phyloP scores from a whole-genome alignment of 352 stramenopile species.

The Phytophthora pisi region DNA sequence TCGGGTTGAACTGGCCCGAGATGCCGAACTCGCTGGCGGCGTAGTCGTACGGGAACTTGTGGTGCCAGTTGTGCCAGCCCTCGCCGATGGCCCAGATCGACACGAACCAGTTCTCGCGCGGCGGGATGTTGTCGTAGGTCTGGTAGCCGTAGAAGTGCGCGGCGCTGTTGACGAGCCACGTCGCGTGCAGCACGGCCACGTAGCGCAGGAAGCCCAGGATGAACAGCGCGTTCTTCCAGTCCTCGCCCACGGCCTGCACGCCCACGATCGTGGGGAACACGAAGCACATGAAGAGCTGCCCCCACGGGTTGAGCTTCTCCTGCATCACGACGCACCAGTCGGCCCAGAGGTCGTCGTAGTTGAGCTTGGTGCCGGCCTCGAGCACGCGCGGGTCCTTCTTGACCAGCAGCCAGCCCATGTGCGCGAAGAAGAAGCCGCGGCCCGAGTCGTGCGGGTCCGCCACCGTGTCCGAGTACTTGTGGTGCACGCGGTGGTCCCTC shows the following conservation, averaged over 20 bases:
- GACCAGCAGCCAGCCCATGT: constrained; percentile 99
- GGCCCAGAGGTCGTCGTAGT: constrained; percentile 97
- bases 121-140: constrained; percentile 96
- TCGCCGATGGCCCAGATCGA: constrained; percentile 96
- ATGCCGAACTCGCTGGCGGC: constrained; percentile 97
- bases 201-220: constrained; percentile 95
- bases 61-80: constrained; percentile 99
- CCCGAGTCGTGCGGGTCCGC: constrained; percentile 95
- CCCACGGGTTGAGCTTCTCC: constrained; percentile 97
- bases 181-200: constrained; percentile 95
- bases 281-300: constrained; percentile 98
- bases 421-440: constrained; percentile 98
- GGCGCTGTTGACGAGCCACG: constrained; percentile 98
- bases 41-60: constrained; percentile 99
- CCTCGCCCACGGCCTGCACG: constrained; percentile 88
- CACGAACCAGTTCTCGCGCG: constrained; percentile 97
- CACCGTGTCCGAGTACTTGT: constrained; percentile 98
- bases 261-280: constrained; percentile 93
- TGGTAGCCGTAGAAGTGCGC: constrained; percentile 98
- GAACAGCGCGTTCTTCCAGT: constrained; percentile 97
- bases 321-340: constrained; percentile 96
- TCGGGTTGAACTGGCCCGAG: constrained; percentile 97
- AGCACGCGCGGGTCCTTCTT: constrained; percentile 96
- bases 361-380: constrained; percentile 92
- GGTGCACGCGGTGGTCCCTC: constrained; percentile 98